Evolutionary conservation across 78 protist species (phyloP).

Genomic region (Carpediemonas membranifera): DNA sequence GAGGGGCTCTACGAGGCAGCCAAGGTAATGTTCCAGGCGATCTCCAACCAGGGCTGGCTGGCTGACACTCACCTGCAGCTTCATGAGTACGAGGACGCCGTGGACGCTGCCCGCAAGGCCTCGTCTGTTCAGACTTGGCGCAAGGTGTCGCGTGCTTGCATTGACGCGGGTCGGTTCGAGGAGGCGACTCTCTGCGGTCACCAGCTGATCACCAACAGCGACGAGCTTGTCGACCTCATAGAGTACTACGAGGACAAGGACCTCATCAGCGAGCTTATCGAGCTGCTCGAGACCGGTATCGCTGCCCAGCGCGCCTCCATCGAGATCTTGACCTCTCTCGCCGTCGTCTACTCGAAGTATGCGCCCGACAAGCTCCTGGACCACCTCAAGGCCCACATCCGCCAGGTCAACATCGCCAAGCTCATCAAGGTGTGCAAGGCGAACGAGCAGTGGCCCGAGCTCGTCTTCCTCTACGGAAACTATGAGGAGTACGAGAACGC

Average conservation of each 20-base stretch:
- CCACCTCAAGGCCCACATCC: conserved; percentile 72
- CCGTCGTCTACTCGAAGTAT: conserved; percentile 83
- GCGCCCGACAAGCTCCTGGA: conserved; percentile 88
- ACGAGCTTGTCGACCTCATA: conserved; percentile 77
- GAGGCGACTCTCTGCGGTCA: conserved; percentile 92
- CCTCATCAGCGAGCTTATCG: conserved; percentile 36
- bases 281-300: conserved; percentile 74
- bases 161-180: conserved; percentile 84
- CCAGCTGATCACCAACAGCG: conserved; percentile 80
- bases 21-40: conserved; percentile 72
- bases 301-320: conserved; percentile 84
- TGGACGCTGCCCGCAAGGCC: conserved; percentile 97
- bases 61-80: conserved; percentile 80
- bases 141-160: conserved; percentile 88
- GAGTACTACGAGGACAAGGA: conserved; percentile 65
- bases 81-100: conserved; percentile 77
- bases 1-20: conserved; percentile 87
- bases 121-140: conserved; percentile 82
- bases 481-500: conserved; percentile 95
- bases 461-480: conserved; percentile 75
- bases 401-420: conserved; percentile 79
- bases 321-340: conserved; percentile 96
- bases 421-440: conserved; percentile 67
- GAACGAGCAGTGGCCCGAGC: conserved; percentile 71
- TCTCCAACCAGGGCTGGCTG: conserved; percentile 73